These are phyloP conservation scores for Metschnikowia continentalis DNA, from an alignment of 805 yeast species.

Conservation along the genomic window DNA sequence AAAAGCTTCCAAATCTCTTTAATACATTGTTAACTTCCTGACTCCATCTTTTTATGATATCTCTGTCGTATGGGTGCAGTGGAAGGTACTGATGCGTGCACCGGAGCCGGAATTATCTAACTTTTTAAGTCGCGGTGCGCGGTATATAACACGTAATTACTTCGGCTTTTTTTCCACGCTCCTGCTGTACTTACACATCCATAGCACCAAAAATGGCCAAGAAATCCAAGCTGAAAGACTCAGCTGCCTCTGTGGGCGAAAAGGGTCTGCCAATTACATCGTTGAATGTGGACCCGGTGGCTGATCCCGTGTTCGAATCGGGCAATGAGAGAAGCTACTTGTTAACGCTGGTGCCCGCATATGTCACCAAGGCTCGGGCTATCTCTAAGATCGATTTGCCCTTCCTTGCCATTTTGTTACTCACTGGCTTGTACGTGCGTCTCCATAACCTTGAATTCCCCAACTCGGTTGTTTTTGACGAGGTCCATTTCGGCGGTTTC, in stretches of 20 bases:
- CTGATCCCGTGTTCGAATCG: slow-evolving; percentile 31
- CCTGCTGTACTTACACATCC: background rate
- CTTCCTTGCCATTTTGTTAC: slow-evolving; percentile 35
- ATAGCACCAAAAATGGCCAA: slow-evolving; percentile 14
- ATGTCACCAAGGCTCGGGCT: slow-evolving; percentile 23
- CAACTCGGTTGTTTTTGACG: slow-evolving; percentile 83
- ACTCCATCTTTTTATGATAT: no score
- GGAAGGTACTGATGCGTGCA: no score
- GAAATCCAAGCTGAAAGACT: slow-evolving; percentile 12
- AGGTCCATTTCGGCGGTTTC: slow-evolving; percentile 95
- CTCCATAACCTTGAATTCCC: slow-evolving; percentile 62
- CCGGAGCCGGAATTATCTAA: no score
- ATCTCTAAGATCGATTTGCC: slow-evolving; percentile 22
- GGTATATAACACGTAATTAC: background rate
- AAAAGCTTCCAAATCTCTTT: no score
- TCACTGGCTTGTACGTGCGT: slow-evolving; percentile 57
- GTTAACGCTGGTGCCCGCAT: slow-evolving; percentile 46
- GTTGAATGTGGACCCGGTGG: slow-evolving; percentile 40
- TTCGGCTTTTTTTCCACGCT: background rate
- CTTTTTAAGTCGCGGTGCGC: slow-evolving; percentile 1
- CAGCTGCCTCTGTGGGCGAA: background rate
- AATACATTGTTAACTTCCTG: no score
- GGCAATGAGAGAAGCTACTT: slow-evolving; percentile 56
- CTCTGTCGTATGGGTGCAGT: no score
- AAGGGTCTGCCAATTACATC: background rate